phyloP scores from a whole-genome alignment of 2,329 filamentous ascomycete genomes.

The Colletotrichum godetiae region DNA sequence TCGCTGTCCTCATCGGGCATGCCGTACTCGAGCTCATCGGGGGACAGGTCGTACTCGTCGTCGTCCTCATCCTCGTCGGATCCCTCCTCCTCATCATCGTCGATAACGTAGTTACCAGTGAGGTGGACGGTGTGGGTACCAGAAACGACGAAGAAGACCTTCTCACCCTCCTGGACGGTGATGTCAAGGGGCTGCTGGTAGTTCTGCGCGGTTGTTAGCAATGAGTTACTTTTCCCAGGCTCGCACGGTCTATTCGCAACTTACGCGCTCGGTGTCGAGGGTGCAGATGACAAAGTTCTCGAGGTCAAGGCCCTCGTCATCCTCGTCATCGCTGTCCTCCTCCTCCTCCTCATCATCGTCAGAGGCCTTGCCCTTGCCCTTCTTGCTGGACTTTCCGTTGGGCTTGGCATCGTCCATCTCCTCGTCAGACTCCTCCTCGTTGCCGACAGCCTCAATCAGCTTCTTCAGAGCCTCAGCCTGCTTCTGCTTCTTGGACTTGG shows the following conservation, averaged over 20 bases:
- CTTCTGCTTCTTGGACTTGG: conserved; percentile 89
- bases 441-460: conserved; percentile 75
- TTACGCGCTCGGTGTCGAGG: conserved; percentile 90
- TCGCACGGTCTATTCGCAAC: conserved; percentile 38
- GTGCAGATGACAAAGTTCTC: conserved; percentile 97
- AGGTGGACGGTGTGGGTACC: conserved; percentile 92
- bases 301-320: conserved; percentile 73
- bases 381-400: conserved; percentile 71
- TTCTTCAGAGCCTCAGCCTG: conserved; percentile 82
- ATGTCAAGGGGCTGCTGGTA: conserved; percentile 97
- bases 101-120: conserved; percentile 94
- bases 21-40: conserved; percentile 81
- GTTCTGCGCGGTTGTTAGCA: conserved; percentile 65
- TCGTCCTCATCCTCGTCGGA: conserved; percentile 74
- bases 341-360: conserved; percentile 71
- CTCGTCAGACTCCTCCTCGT: conserved; percentile 70
- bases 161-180: conserved; percentile 88
- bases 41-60: conserved; percentile 84
- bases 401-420: conserved; percentile 78
- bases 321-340: conserved; percentile 63
- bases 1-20: conserved; percentile 80
- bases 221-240: not conserved
- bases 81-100: conserved; percentile 72
- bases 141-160: conserved; percentile 89
- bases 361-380: conserved; percentile 77